Evolutionary conservation across 2,329 filamentous ascomycete species (phyloP).

Genomic region (Lomentospora prolificans): DNA sequence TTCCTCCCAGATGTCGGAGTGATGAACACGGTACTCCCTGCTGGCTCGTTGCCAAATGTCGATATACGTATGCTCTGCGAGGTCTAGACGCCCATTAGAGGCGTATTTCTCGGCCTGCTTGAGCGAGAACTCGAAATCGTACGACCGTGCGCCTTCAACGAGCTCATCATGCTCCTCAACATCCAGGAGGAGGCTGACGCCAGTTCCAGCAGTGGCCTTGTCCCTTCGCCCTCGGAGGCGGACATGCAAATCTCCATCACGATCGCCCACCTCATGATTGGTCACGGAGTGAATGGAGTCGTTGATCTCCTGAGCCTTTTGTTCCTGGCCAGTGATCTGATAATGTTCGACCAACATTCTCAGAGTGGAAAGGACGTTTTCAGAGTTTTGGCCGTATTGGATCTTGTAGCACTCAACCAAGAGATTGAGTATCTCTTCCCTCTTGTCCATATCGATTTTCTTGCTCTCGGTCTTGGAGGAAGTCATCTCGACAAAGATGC

Average conservation of each 20-base stretch:
- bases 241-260: conserved; percentile 18
- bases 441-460: conserved; percentile 16
- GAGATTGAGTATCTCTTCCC: conserved; percentile 8
- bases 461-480: not conserved
- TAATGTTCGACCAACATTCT: conserved; percentile 11
- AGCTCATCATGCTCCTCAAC: conserved; percentile 29
- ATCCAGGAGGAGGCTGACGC: conserved; percentile 24
- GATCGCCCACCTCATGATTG: conserved; percentile 14
- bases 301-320: conserved; percentile 11
- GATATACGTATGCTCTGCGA: conserved; percentile 36
- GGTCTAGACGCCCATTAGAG: conserved; percentile 19
- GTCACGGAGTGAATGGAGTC: conserved; percentile 15
- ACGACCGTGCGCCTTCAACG: conserved; percentile 17
- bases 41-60: conserved; percentile 41
- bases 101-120: conserved; percentile 25
- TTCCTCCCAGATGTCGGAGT: conserved; percentile 33
- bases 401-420: conserved; percentile 13
- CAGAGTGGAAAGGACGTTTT: conserved; percentile 10
- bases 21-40: conserved; percentile 30
- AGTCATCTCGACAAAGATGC: conserved; percentile 12
- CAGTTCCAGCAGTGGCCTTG: conserved; percentile 11
- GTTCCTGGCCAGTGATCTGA: conserved; percentile 9
- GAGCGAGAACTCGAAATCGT: conserved; percentile 10
- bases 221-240: conserved; percentile 18
- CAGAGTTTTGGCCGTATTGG: conserved; percentile 11